Percentiles rank a stretch among this genome's conserved stretches.
Conservation (phyloP, 371 early-diverging fungal species). For the Mortierella sp. region DNA sequence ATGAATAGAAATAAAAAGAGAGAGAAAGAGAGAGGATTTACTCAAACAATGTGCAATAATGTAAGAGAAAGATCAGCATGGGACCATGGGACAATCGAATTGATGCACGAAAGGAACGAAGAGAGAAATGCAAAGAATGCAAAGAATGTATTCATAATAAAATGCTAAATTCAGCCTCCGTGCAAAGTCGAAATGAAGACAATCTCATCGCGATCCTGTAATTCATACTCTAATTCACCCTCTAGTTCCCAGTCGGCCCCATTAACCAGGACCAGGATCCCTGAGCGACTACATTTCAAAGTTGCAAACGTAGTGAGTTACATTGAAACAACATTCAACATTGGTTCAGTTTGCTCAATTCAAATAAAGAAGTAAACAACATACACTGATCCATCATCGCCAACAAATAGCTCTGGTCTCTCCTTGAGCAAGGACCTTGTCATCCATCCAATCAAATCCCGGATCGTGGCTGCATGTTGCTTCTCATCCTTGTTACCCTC, state of each 20-base stretch:
- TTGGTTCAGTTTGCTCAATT: neutral
- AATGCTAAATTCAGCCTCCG: conserved; percentile 76
- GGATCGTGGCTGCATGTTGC: conserved; percentile 66
- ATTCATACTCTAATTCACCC: conserved; percentile 86
- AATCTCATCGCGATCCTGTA: conserved; percentile 84
- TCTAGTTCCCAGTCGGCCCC: conserved; percentile 97
- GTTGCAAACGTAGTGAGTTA: no score
- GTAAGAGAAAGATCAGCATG: neutral
- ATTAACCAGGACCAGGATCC: conserved; percentile 95
- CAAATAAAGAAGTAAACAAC: conserved; percentile 7
- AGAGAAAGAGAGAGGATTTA: neutral
- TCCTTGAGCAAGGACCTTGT: conserved; percentile 80
- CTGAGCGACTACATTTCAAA: conserved; percentile 80
- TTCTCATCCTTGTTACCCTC: conserved; percentile 8
- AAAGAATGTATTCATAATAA: no score
- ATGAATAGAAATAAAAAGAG: neutral
- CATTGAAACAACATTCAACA: no score
- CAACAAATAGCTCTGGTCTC: conserved; percentile 88
- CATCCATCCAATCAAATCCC: conserved; percentile 81
- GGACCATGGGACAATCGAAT: no score
- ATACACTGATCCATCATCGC: conserved; percentile 85
- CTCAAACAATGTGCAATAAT: neutral
- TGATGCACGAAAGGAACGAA: no score
- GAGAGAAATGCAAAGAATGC: no score
- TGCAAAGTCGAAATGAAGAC: conserved; percentile 97